These are phyloP conservation scores for Cryptosporidium xiaoi DNA, from an alignment of 169 alveolate genomes.

Conservation along the genomic window DNA sequence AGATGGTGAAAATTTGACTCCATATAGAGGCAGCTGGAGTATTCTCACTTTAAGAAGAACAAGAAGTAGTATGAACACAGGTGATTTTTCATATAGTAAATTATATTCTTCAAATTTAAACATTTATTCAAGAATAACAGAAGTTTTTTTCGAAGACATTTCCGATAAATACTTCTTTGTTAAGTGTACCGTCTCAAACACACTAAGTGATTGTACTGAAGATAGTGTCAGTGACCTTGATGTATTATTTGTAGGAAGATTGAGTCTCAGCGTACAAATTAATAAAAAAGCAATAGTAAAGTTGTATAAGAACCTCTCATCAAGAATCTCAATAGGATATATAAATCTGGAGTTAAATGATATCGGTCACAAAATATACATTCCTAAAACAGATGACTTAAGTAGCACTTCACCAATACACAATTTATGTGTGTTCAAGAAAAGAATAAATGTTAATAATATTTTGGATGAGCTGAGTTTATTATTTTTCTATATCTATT, in stretches of 20 bases:
- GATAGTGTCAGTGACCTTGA: background rate
- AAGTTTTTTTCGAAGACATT: background rate
- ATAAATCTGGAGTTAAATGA: background rate
- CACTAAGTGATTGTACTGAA: background rate
- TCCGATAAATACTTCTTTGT: background rate
- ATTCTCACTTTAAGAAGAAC: slow-evolving; percentile 1
- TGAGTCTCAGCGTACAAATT: background rate
- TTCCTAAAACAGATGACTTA: background rate
- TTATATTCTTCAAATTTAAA: slow-evolving; percentile 3
- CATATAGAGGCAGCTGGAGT: slow-evolving; percentile 20
- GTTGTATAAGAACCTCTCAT: background rate
- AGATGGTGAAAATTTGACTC: slow-evolving; percentile 5
- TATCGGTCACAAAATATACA: background rate
- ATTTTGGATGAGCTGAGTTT: slow-evolving; percentile 34
- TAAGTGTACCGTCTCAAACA: background rate
- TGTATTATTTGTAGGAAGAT: slow-evolving; percentile 2
- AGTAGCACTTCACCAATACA: background rate
- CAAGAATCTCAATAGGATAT: background rate
- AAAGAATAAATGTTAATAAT: background rate
- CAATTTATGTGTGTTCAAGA: background rate
- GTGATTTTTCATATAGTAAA: background rate
- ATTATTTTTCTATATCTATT: slow-evolving; percentile 18
- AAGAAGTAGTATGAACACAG: background rate
- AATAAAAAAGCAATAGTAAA: background rate
- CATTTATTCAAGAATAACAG: slow-evolving; percentile 61